Evolutionary conservation across 2,329 filamentous ascomycete species (phyloP).

Genomic region (Exophiala dermatitidis): DNA sequence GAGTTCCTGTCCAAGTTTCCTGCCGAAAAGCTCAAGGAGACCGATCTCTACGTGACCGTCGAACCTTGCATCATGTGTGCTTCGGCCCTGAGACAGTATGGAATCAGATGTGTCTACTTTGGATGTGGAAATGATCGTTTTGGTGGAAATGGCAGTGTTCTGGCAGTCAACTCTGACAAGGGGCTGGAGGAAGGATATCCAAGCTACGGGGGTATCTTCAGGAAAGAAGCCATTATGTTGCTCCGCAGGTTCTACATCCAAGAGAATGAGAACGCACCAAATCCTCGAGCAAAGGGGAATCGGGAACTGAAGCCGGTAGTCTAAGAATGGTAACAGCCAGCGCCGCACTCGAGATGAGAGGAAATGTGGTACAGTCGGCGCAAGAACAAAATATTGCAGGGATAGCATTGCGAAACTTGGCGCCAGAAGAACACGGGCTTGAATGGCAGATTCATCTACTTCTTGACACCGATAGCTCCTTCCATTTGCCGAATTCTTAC

Average conservation of each 20-base stretch:
- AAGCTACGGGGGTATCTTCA: constrained; percentile 77
- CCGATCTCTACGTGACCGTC: constrained; percentile 88
- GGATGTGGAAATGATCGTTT: constrained; percentile 96
- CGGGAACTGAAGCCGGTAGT: constrained; percentile 52
- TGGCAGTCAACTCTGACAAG: constrained; percentile 46
- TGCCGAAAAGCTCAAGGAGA: constrained; percentile 61
- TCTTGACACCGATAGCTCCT: too few species aligned
- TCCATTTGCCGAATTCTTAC: too few species aligned
- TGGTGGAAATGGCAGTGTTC: constrained; percentile 88
- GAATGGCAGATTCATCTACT: too few species aligned
- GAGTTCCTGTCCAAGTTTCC: constrained; percentile 59
- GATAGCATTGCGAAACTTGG: too few species aligned
- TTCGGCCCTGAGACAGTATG: constrained; percentile 78
- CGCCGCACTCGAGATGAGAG: neutral
- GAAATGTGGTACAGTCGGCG: neutral
- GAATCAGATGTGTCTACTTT: constrained; percentile 85
- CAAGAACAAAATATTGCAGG: neutral
- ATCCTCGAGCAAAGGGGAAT: constrained; percentile 58
- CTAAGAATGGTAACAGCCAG: neutral
- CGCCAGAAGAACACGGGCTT: too few species aligned
- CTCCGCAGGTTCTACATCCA: constrained; percentile 94
- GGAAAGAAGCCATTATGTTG: constrained; percentile 87
- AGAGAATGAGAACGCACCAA: constrained; percentile 79
- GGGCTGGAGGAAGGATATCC: constrained; percentile 70
- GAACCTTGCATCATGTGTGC: constrained; percentile 99